These are phyloP conservation scores for Solanum bukasovii DNA, from an alignment of 257 asterid genomes.

Conservation along the genomic window DNA sequence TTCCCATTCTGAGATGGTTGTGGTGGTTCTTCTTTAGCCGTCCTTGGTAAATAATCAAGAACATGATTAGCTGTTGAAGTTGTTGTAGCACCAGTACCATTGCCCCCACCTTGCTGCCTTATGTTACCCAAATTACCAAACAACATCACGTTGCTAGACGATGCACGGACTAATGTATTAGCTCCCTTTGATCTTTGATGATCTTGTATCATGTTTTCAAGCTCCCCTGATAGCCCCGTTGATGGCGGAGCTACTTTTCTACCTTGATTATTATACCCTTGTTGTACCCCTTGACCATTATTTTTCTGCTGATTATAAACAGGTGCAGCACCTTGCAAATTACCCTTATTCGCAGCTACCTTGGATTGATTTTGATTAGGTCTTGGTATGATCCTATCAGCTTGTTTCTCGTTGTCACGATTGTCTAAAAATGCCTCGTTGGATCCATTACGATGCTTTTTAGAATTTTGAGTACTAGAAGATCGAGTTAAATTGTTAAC, in stretches of 20 bases:
- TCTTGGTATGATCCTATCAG: slow-evolving; percentile 50
- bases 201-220: slow-evolving; percentile 62
- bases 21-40: slow-evolving; percentile 22
- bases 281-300: not conserved
- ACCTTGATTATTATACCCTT: slow-evolving; percentile 14
- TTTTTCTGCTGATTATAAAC: not conserved
- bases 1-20: slow-evolving; percentile 7
- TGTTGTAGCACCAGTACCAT: not conserved
- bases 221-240: slow-evolving; percentile 56
- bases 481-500: not conserved
- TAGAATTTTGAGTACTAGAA: slow-evolving; percentile 30
- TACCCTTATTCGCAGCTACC: slow-evolving; percentile 8
- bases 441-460: slow-evolving; percentile 10
- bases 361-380: slow-evolving; percentile 46
- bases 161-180: slow-evolving; percentile 48
- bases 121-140: slow-evolving; percentile 52
- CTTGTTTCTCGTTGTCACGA: not conserved
- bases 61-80: slow-evolving; percentile 7
- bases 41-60: slow-evolving; percentile 21
- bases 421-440: slow-evolving; percentile 9
- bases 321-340: not conserved
- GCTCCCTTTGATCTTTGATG: slow-evolving; percentile 50
- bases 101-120: slow-evolving; percentile 36
- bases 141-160: slow-evolving; percentile 67
- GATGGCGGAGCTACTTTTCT: slow-evolving; percentile 30